phyloP scores from a whole-genome alignment of 495 filamentous ascomycete genomes.

The Delitschia confertaspora region DNA sequence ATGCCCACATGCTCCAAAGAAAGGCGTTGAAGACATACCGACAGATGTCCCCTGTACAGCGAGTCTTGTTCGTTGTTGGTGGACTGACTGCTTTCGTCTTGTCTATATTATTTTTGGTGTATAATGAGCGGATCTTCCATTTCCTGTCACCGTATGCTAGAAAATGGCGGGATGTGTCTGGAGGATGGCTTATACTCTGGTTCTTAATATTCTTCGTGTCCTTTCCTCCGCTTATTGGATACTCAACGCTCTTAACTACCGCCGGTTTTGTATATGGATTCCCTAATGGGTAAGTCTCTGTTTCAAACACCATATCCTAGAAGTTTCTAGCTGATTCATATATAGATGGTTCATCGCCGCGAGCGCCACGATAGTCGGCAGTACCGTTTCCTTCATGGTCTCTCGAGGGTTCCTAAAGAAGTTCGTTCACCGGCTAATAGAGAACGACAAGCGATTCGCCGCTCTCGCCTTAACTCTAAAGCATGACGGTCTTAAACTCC shows the following conservation, averaged over 20 bases:
- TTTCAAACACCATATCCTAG: neutral
- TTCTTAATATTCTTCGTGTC: conserved; percentile 63
- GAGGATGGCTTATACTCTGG: conserved; percentile 77
- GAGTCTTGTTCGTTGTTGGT: conserved; percentile 46
- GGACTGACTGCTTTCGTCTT: conserved; percentile 43
- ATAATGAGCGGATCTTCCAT: conserved; percentile 67
- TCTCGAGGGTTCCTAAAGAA: conserved; percentile 66
- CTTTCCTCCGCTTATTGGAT: conserved; percentile 88
- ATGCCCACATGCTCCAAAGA: conserved; percentile 37
- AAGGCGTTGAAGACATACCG: conserved; percentile 37
- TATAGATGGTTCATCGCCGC: conserved; percentile 72
- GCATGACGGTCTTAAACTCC: conserved; percentile 77
- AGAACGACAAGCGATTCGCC: conserved; percentile 68
- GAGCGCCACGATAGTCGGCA: conserved; percentile 67
- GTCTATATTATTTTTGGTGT: conserved; percentile 59
- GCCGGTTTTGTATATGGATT: conserved; percentile 92
- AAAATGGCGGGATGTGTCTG: conserved; percentile 57
- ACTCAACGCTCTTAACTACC: conserved; percentile 76
- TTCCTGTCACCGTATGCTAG: conserved; percentile 60
- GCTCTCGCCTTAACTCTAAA: conserved; percentile 59
- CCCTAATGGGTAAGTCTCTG: conserved; percentile 57
- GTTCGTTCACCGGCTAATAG: conserved; percentile 72
- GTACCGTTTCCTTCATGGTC: conserved; percentile 65
- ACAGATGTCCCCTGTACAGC: conserved; percentile 53
- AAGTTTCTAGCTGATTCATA: neutral